phyloP scores from a whole-genome alignment of 768 basidiomycete species.

The Pluteus cervinus region DNA sequence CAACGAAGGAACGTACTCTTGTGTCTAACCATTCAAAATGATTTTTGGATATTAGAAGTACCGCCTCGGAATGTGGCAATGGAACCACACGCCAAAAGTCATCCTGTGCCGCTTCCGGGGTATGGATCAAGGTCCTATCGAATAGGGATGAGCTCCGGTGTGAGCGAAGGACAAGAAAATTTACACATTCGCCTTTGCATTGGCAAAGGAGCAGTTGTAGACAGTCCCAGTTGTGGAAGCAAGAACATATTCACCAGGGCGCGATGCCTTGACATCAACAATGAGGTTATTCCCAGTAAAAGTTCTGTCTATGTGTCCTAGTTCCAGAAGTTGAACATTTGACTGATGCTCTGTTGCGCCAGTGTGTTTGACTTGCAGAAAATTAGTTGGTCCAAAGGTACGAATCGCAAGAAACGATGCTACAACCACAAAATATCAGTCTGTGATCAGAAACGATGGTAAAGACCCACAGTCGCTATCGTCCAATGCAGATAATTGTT shows the following conservation, averaged over 20 bases:
- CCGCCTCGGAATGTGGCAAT: constrained; percentile 26
- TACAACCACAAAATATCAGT: neutral
- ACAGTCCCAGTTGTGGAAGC: constrained; percentile 33
- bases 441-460: neutral
- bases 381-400: constrained; percentile 16
- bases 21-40: constrained; percentile 43
- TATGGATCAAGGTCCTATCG: constrained; percentile 11
- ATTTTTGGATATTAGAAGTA: constrained; percentile 42
- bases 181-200: constrained; percentile 34
- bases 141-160: neutral
- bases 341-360: too few species aligned
- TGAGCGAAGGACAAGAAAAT: constrained; percentile 13
- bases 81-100: constrained; percentile 49
- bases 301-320: too few species aligned
- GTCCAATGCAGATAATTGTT: constrained; percentile 45
- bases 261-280: too few species aligned
- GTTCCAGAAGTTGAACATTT: too few species aligned
- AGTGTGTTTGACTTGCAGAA: constrained; percentile 7
- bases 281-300: too few species aligned
- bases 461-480: too few species aligned
- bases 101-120: constrained; percentile 16
- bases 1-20: constrained; percentile 37
- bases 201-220: constrained; percentile 36
- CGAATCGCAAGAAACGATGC: constrained; percentile 13
- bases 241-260: constrained; percentile 8